phyloP scores from a whole-genome alignment of 2,329 filamentous ascomycete species.

The Paraphaeosphaeria minitans region DNA sequence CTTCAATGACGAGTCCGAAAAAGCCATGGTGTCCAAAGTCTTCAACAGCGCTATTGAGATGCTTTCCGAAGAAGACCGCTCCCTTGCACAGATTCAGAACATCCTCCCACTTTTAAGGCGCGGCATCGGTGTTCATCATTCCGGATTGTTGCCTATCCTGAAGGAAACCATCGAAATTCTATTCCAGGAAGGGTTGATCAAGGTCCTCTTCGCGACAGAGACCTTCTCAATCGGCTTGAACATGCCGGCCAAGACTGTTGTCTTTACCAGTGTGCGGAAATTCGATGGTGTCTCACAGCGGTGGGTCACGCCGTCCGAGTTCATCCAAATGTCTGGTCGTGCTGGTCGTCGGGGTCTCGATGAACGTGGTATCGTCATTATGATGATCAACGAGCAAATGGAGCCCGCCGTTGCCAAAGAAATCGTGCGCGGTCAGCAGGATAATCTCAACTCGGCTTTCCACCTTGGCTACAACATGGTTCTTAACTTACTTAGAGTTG shows the following conservation, averaged over 20 bases:
- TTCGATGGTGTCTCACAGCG: slow-evolving; percentile 83
- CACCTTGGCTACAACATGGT: slow-evolving; percentile 99
- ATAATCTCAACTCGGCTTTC: slow-evolving; percentile 96
- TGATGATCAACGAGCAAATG: slow-evolving; percentile 98
- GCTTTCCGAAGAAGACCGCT: slow-evolving; percentile 87
- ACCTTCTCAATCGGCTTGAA: slow-evolving; percentile 98
- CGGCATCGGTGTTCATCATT: slow-evolving; percentile 97
- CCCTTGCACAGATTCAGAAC: slow-evolving; percentile 87
- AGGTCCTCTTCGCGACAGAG: slow-evolving; percentile 96
- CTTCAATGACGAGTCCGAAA: slow-evolving; percentile 97
- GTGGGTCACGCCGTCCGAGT: slow-evolving; percentile 92
- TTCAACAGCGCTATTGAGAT: slow-evolving; percentile 93
- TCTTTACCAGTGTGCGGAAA: slow-evolving; percentile 97
- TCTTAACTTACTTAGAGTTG: slow-evolving; percentile 93
- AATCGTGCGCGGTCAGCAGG: slow-evolving; percentile 95
- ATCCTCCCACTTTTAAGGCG: slow-evolving; percentile 86
- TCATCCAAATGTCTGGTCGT: slow-evolving; percentile 98
- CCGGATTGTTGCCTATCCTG: slow-evolving; percentile 88
- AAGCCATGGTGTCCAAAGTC: slow-evolving; percentile 90
- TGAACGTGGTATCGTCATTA: slow-evolving; percentile 97
- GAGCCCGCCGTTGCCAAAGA: slow-evolving; percentile 92
- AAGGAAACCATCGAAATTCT: slow-evolving; percentile 99
- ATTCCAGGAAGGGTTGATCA: slow-evolving; percentile 97
- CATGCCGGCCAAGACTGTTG: slow-evolving; percentile 98
- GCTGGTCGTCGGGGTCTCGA: slow-evolving; percentile 96